Evolutionary conservation across 352 stramenopile genomes (phyloP).

Genomic region (Sclerospora graminicola): DNA sequence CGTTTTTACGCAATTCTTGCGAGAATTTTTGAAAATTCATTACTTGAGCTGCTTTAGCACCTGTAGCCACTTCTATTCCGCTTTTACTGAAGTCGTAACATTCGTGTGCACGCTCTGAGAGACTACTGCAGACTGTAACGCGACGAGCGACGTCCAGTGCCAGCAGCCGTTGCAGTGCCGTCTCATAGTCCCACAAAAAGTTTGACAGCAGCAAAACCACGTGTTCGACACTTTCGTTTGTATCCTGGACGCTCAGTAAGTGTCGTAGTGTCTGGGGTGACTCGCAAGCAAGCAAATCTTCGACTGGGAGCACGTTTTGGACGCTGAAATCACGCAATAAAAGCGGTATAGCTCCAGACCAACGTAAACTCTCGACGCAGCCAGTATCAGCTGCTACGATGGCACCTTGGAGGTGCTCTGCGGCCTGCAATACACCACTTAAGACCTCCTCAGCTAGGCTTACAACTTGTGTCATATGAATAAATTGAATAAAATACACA

Average conservation of each 20-base stretch:
- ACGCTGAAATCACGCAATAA: conserved; percentile 54
- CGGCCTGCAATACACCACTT: conserved; percentile 36
- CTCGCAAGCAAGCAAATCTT: conserved; percentile 23
- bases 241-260: conserved; percentile 14
- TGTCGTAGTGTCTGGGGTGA: conserved; percentile 8
- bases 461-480: conserved; percentile 9
- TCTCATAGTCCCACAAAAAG: conserved; percentile 60
- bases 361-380: conserved; percentile 53
- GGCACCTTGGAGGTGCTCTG: conserved; percentile 39
- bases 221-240: conserved; percentile 18
- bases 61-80: conserved; percentile 4
- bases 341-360: conserved; percentile 50
- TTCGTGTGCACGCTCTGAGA: conserved; percentile 61
- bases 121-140: conserved; percentile 48
- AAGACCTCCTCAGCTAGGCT: conserved; percentile 54
- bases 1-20: conserved; percentile 13
- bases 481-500: too few species aligned
- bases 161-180: conserved; percentile 25
- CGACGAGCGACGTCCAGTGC: conserved; percentile 23
- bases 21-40: conserved; percentile 53
- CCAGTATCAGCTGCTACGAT: conserved; percentile 43
- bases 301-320: conserved; percentile 30
- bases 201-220: conserved; percentile 44
- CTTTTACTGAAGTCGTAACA: conserved; percentile 43
- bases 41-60: conserved; percentile 3